Conservation (phyloP, 1,284 basidiomycete genomes). For the Cryptococcus sp. region DNA sequence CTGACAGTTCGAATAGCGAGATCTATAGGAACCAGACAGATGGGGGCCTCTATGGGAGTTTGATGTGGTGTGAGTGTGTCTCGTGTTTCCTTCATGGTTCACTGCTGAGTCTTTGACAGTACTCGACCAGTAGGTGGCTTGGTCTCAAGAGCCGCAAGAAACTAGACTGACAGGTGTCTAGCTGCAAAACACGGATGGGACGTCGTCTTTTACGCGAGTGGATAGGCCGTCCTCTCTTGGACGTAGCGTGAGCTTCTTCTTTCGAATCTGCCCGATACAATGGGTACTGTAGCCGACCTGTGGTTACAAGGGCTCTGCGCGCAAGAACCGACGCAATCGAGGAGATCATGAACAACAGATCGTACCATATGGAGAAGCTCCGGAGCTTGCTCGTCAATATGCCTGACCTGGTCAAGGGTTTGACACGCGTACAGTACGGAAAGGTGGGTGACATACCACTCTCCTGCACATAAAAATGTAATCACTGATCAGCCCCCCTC, state of each 20-base stretch:
- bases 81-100: not conserved
- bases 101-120: constrained; percentile 46
- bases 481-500: not conserved
- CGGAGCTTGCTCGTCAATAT: constrained; percentile 68
- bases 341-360: constrained; percentile 65
- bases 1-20: constrained; percentile 55
- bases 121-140: constrained; percentile 60
- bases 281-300: not conserved
- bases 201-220: constrained; percentile 76
- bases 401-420: constrained; percentile 83
- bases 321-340: constrained; percentile 79
- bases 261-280: not conserved
- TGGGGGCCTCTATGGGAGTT: constrained; percentile 66
- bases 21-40: constrained; percentile 89
- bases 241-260: constrained; percentile 60
- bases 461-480: not conserved
- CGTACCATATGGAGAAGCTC: constrained; percentile 58
- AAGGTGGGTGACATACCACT: constrained; percentile 55
- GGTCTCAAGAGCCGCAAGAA: no score
- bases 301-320: constrained; percentile 59
- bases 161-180: not conserved
- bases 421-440: constrained; percentile 85
- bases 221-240: constrained; percentile 80
- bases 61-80: constrained; percentile 61
- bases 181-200: constrained; percentile 82